Conservation (phyloP, 306 rosid species). For the Lagenaria siceraria region DNA sequence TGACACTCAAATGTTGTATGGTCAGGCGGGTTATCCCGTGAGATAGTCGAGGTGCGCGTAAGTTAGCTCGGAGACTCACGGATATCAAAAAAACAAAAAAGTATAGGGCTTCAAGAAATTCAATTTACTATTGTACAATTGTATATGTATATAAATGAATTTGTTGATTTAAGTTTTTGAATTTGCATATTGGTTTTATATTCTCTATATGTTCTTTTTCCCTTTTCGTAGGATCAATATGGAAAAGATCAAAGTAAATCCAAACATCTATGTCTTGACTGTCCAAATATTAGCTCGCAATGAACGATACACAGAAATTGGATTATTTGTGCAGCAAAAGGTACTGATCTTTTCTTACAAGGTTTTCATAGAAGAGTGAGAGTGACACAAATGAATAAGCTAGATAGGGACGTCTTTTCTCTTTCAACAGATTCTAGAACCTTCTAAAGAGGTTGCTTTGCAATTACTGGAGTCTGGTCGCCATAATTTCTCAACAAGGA, state of each 20-base stretch:
- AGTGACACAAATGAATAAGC: background rate
- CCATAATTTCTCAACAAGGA: constrained; percentile 55
- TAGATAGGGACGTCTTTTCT: constrained; percentile 5
- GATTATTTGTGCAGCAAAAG: constrained; percentile 75
- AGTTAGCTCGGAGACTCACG: no score
- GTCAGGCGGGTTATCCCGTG: no score
- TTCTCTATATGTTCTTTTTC: background rate
- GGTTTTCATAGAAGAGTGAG: background rate
- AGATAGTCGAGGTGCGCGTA: no score
- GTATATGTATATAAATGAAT: background rate
- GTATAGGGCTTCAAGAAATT: background rate
- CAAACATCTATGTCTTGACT: constrained; percentile 58
- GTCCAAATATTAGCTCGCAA: constrained; percentile 63
- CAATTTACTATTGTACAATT: background rate
- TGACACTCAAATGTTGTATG: no score
- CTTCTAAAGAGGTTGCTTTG: constrained; percentile 86
- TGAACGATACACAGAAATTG: constrained; percentile 78
- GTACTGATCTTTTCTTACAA: constrained; percentile 19
- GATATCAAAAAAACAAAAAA: no score
- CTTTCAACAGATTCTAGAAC: constrained; percentile 62
- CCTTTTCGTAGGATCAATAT: constrained; percentile 51
- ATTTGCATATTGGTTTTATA: background rate
- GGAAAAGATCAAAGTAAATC: constrained; percentile 62
- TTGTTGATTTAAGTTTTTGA: background rate
- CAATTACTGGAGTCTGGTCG: constrained; percentile 91